phyloP scores from a whole-genome alignment of 2,329 filamentous ascomycete genomes.

The Fusarium sp. region DNA sequence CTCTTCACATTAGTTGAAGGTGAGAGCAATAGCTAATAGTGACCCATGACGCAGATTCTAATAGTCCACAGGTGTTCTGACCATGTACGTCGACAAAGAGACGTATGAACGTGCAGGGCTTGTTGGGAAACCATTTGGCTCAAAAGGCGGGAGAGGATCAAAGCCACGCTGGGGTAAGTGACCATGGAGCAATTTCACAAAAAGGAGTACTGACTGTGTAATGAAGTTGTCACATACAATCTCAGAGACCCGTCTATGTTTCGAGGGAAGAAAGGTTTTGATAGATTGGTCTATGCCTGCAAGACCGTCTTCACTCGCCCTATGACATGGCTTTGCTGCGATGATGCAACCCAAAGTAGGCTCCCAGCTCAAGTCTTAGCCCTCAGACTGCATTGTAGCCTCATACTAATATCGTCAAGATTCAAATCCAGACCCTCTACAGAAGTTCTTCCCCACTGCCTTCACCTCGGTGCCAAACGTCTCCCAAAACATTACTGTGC shows the following conservation, averaged over 20 bases:
- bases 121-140: slow-evolving; percentile 73
- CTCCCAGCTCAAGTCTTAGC: background rate
- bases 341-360: slow-evolving; percentile 57
- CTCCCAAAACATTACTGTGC: slow-evolving; percentile 31
- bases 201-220: slow-evolving; percentile 41
- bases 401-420: slow-evolving; percentile 52
- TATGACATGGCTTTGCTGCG: slow-evolving; percentile 81
- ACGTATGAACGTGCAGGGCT: slow-evolving; percentile 86
- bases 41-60: slow-evolving; percentile 4
- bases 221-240: slow-evolving; percentile 78
- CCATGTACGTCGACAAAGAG: slow-evolving; percentile 81
- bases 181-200: background rate
- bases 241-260: slow-evolving; percentile 80
- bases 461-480: slow-evolving; percentile 51
- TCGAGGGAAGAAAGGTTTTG: slow-evolving; percentile 84
- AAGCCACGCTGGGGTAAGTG: slow-evolving; percentile 79
- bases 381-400: background rate
- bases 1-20: slow-evolving; percentile 78
- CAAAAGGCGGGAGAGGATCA: slow-evolving; percentile 66
- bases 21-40: slow-evolving; percentile 45
- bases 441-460: slow-evolving; percentile 56
- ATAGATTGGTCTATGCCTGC: slow-evolving; percentile 80
- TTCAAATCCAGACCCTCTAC: slow-evolving; percentile 61
- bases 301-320: slow-evolving; percentile 77
- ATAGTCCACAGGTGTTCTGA: slow-evolving; percentile 68